Conservation (phyloP, 805 yeast species). For the Grigorovia humatica region DNA sequence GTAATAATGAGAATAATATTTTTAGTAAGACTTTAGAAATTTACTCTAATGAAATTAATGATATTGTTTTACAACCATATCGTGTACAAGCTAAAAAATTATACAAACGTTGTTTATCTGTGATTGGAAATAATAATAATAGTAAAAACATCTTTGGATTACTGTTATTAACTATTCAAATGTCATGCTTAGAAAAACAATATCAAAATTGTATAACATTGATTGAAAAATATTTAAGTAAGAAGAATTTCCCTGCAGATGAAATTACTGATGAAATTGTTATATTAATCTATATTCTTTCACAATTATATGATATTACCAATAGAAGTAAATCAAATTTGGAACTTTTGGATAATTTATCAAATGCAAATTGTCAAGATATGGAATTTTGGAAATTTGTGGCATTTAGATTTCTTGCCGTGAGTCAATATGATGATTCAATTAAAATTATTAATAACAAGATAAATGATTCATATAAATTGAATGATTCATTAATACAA, state of each 20-base stretch:
- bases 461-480: background rate
- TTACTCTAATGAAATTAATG: constrained; percentile 16
- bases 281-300: constrained; percentile 14
- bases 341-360: constrained; percentile 12
- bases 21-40: constrained; percentile 2
- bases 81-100: constrained; percentile 23
- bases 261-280: background rate
- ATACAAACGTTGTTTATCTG: constrained; percentile 10
- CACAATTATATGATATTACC: constrained; percentile 17
- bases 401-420: constrained; percentile 19
- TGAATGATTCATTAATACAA: constrained; percentile 9
- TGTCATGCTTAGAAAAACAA: constrained; percentile 20
- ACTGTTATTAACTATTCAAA: constrained; percentile 19
- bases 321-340: constrained; percentile 16
- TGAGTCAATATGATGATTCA: constrained; percentile 11
- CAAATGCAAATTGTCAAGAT: constrained; percentile 2
- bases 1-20: background rate
- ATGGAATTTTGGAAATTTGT: constrained; percentile 23
- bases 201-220: constrained; percentile 24
- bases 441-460: constrained; percentile 11
- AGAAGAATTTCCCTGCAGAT: background rate
- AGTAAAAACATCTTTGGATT: constrained; percentile 14
- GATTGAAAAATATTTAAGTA: constrained; percentile 16
- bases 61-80: constrained; percentile 21
- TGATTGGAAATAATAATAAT: background rate